Evolutionary conservation across 2,329 filamentous ascomycete genomes (phyloP).

Genomic region (Teratosphaeria nubilosa): DNA sequence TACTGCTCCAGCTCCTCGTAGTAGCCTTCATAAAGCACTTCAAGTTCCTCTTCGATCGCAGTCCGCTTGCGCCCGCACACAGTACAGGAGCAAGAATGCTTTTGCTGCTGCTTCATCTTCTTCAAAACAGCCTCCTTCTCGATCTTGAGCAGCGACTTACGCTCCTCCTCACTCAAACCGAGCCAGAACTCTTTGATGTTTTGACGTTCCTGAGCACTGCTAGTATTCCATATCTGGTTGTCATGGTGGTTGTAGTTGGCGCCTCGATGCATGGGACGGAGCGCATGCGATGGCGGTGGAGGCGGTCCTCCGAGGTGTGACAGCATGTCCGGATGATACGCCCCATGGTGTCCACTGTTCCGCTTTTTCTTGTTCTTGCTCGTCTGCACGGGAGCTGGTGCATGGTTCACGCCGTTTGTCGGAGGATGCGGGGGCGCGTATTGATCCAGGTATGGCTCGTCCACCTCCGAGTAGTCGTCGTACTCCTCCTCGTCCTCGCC

Average conservation of each 20-base stretch:
- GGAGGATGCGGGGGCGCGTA: conserved; percentile 21
- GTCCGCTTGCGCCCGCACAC: conserved; percentile 94
- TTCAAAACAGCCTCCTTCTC: conserved; percentile 96
- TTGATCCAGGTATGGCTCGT: conserved; percentile 19
- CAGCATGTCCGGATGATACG: conserved; percentile 18
- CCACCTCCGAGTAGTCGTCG: conserved; percentile 24
- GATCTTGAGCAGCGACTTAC: conserved; percentile 90
- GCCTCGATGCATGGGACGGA: conserved; percentile 10
- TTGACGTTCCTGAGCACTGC: conserved; percentile 85
- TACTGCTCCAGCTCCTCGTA: conserved; percentile 98
- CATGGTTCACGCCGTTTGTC: conserved; percentile 31
- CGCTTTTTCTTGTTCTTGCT: conserved; percentile 56
- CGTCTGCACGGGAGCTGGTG: conserved; percentile 11
- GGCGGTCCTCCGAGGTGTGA: conserved; percentile 16
- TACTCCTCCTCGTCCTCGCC: conserved; percentile 34
- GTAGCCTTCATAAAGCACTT: conserved; percentile 96
- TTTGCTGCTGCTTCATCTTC: conserved; percentile 99
- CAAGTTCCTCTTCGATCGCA: conserved; percentile 94
- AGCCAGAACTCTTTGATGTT: conserved; percentile 99
- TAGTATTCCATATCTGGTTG: conserved; percentile 96
- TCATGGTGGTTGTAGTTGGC: conserved; percentile 35
- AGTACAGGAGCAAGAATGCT: conserved; percentile 96
- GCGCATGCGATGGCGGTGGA: conserved; percentile 7
- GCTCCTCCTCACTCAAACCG: conserved; percentile 83
- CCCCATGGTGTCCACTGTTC: conserved; percentile 6